Base-by-base conservation (phyloP, 495 filamentous ascomycete species). In the Friedmanniomyces endolithicus region DNA sequence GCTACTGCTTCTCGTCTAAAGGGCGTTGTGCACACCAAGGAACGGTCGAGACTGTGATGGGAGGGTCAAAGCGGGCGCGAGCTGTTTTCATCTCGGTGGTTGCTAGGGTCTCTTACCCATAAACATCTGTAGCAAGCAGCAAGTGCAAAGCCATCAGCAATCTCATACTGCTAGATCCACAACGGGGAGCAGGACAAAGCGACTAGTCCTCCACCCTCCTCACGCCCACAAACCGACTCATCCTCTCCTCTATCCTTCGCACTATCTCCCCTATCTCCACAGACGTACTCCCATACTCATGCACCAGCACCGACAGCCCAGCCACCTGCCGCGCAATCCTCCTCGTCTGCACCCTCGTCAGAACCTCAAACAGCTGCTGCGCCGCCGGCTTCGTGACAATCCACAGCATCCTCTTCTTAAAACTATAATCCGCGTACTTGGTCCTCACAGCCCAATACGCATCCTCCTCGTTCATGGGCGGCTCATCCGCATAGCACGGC, bases 281-380 rank as follows among this genome's bases (percentile, higher is more conserved):
- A 34, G 40, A 19, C 22, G n/a, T 29, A 19, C 44, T 24, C 19
- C 56, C 52, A 56, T 51, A 57, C 25, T 50, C 48, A 37, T 58
- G 55, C 37, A 63, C 29, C 31, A 50, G 17, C 40, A 55, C 27
- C 17, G 47, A 31, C 29, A 63, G 17, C 25, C 53, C 60, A 14
- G 50, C 61, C 27, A 65, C 63, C 56, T 65, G 60, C 57, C 61
- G 53, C 34, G 65, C 58, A 9, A 63, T 64, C 48, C 63, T 31
- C 35, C 65, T 45, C 17, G 55, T 62, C 55, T 64, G 55, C 23
- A 65, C 34, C 54, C 63, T 53, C 24, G 22, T 44, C 48, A 67
- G 44, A n/a, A 33, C 27, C 56, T 62, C 50, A 3, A 61, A 40
- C 47, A 64, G 29, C 17, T 45, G 24, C 45, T 64, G 52, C 29